Conservation (phyloP, 768 basidiomycete species). For the Arthromyces matolae region DNA sequence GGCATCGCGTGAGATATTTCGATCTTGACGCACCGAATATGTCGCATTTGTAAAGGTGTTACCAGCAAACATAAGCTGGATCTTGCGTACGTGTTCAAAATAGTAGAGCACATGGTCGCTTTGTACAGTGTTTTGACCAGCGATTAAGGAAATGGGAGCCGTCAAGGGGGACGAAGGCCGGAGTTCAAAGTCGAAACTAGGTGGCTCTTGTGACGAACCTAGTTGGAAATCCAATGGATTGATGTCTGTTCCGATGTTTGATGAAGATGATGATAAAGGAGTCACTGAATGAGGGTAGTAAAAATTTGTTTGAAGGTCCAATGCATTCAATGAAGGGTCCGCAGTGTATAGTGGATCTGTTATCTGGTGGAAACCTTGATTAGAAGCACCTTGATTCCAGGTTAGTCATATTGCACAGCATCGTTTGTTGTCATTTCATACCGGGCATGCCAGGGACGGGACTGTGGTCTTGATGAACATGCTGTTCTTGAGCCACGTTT, state of each 20-base stretch:
- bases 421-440: constrained; percentile 25
- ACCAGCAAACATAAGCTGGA: constrained; percentile 64
- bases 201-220: constrained; percentile 28
- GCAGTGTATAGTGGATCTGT: constrained; percentile 30
- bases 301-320: constrained; percentile 28
- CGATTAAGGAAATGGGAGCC: constrained; percentile 20
- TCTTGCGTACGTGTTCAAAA: constrained; percentile 65
- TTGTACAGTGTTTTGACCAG: constrained; percentile 41
- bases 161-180: constrained; percentile 15
- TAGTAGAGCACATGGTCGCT: constrained; percentile 68
- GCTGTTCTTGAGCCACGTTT: constrained; percentile 20
- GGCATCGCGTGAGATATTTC: not conserved
- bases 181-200: constrained; percentile 31
- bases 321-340: constrained; percentile 26
- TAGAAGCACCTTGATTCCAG: constrained; percentile 30
- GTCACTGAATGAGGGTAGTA: constrained; percentile 26
- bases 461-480: constrained; percentile 21
- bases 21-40: constrained; percentile 49
- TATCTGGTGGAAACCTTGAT: constrained; percentile 35
- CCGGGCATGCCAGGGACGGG: constrained; percentile 43
- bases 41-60: constrained; percentile 61
- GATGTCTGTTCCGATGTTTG: constrained; percentile 25
- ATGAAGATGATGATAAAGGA: constrained; percentile 25
- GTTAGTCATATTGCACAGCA: constrained; percentile 17
- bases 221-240: constrained; percentile 30